Conservation (phyloP, 768 basidiomycete genomes). For the Xanthoconium stramineum region DNA sequence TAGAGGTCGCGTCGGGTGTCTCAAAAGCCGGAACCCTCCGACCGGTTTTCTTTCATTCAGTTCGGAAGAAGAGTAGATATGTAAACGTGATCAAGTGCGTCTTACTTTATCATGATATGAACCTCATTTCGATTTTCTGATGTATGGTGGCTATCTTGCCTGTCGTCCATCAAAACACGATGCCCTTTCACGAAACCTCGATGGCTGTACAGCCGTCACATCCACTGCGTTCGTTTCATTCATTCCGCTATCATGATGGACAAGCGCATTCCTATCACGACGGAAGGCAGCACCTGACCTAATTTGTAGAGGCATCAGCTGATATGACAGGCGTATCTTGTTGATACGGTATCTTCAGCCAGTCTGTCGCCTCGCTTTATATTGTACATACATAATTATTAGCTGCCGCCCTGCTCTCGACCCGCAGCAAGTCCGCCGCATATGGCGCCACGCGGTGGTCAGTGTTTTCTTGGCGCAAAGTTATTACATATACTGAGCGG, state of each 20-base stretch:
- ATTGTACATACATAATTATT: background rate
- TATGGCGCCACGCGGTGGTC: background rate
- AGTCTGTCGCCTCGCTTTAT: background rate
- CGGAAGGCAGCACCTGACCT: background rate
- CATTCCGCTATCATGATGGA: background rate
- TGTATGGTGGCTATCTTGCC: background rate
- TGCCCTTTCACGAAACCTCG: no score
- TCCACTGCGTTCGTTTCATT: background rate
- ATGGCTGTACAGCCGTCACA: no score
- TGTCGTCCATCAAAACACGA: no score
- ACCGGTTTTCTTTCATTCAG: background rate
- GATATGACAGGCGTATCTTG: background rate
- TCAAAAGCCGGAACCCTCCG: slow-evolving; percentile 1
- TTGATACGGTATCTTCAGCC: background rate
- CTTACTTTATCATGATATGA: background rate
- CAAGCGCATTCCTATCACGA: background rate
- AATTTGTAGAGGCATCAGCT: background rate
- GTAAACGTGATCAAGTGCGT: background rate
- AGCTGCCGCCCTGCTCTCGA: background rate
- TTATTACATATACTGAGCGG: background rate
- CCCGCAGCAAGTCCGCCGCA: background rate
- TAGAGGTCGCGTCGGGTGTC: slow-evolving; percentile 4
- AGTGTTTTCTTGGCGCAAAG: background rate
- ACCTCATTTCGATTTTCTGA: background rate
- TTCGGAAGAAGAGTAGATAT: background rate